phyloP scores from a whole-genome alignment of 768 basidiomycete species.

The Mycena crocata region DNA sequence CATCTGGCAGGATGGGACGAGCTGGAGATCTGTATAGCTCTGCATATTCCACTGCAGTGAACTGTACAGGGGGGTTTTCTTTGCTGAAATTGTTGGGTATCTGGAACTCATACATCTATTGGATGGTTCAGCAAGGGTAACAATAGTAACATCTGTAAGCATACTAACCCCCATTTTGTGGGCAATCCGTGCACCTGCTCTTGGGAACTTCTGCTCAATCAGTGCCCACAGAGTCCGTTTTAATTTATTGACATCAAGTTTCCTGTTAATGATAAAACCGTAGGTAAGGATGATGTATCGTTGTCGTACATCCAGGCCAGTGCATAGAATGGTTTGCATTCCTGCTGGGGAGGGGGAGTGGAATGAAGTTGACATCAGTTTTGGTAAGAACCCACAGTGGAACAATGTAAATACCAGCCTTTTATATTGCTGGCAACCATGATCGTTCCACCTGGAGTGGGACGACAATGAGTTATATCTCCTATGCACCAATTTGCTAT shows the following conservation, averaged over 20 bases:
- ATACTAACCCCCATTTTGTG: slow-evolving; percentile 1
- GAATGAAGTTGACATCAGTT: too few relatives aligned
- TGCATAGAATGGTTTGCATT: slow-evolving; percentile 4
- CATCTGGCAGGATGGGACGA: slow-evolving; percentile 1
- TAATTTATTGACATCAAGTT: neutral
- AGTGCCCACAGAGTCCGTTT: neutral
- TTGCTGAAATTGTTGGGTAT: slow-evolving; percentile 10
- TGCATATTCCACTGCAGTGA: slow-evolving; percentile 17
- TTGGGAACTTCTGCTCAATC: neutral
- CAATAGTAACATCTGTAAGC: neutral
- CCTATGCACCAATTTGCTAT: too few relatives aligned
- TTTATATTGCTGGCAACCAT: too few relatives aligned
- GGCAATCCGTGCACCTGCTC: slow-evolving; percentile 3
- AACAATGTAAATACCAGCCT: too few relatives aligned
- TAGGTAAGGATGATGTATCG: neutral
- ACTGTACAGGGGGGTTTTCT: neutral
- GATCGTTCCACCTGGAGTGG: too few relatives aligned
- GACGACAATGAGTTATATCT: too few relatives aligned
- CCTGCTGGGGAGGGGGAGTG: slow-evolving; percentile 7
- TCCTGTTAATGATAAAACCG: neutral
- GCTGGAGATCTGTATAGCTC: slow-evolving; percentile 15
- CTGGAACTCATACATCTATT: slow-evolving; percentile 22
- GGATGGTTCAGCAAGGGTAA: neutral
- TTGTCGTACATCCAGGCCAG: neutral
- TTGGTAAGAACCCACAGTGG: too few relatives aligned